Evolutionary conservation across 148 eudicot genomes (phyloP).

Genomic region (Gaultheria prostrata): DNA sequence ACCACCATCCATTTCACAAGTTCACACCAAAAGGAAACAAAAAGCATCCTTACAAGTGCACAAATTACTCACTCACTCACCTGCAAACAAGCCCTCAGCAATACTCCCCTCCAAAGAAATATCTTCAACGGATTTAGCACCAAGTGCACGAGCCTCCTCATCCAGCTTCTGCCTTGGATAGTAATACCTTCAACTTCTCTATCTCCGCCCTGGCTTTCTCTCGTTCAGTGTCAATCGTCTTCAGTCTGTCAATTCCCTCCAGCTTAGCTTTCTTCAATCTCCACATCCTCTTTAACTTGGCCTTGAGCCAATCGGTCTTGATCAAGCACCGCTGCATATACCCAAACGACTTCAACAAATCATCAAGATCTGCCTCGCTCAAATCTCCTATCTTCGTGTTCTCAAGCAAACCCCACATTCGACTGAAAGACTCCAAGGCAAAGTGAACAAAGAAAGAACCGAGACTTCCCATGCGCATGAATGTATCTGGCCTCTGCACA

Average conservation of each 20-base stretch:
- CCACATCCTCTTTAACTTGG: background rate
- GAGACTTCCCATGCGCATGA: background rate
- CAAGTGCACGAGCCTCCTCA: background rate
- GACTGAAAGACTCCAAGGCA: slow-evolving; percentile 8
- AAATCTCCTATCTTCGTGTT: background rate
- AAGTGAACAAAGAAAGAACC: background rate
- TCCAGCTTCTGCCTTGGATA: background rate
- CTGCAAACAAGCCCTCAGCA: background rate
- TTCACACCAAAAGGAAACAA: background rate
- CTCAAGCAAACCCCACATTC: background rate
- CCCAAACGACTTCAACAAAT: background rate
- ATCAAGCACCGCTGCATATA: slow-evolving; percentile 2
- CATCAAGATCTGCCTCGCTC: background rate
- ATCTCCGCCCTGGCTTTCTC: background rate
- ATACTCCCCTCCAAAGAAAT: slow-evolving; percentile 3
- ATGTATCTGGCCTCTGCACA: background rate
- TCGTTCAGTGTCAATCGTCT: background rate
- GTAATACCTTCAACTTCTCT: background rate
- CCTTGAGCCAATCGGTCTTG: background rate
- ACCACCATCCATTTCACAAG: background rate
- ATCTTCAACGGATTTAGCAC: background rate
- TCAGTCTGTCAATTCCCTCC: background rate
- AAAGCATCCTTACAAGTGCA: background rate
- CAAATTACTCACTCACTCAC: background rate
- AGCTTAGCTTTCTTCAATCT: background rate